Conservation (phyloP, 169 alveolate genomes). For the Theileria parva region DNA sequence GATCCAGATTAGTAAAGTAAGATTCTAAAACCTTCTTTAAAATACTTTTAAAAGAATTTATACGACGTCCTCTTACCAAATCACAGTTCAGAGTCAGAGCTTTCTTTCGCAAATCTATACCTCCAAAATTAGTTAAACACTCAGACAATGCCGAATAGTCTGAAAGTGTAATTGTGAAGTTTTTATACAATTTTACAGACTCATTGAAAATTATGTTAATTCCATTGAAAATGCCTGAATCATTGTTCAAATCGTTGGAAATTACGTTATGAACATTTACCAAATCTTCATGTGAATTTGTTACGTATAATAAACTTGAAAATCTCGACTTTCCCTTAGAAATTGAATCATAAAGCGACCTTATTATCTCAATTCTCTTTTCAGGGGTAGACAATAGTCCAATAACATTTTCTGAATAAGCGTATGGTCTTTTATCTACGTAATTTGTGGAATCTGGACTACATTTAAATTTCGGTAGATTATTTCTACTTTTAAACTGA, state of each 20-base stretch:
- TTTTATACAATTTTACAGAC: not conserved
- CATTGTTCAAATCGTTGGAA: not conserved
- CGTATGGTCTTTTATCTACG: too few species aligned
- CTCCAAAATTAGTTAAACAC: not conserved
- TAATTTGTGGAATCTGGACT: not conserved
- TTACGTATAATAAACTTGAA: not conserved
- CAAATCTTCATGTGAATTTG: not conserved
- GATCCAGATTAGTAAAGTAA: not conserved
- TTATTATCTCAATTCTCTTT: not conserved
- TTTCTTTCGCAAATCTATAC: not conserved
- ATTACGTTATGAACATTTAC: not conserved
- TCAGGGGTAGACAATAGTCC: not conserved
- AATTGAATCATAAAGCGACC: not conserved
- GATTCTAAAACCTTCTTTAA: not conserved
- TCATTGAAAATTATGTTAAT: not conserved
- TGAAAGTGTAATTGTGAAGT: not conserved
- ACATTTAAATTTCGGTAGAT: not conserved
- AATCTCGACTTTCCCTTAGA: not conserved
- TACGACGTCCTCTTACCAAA: not conserved
- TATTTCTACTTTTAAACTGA: not conserved
- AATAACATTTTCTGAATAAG: not conserved
- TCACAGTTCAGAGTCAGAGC: not conserved
- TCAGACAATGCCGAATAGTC: not conserved
- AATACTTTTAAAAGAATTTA: not conserved
- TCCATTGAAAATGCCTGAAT: not conserved